Base-by-base conservation (phyloP, 371 early-diverging fungal species). In the Blyttiomyces sp. region DNA sequence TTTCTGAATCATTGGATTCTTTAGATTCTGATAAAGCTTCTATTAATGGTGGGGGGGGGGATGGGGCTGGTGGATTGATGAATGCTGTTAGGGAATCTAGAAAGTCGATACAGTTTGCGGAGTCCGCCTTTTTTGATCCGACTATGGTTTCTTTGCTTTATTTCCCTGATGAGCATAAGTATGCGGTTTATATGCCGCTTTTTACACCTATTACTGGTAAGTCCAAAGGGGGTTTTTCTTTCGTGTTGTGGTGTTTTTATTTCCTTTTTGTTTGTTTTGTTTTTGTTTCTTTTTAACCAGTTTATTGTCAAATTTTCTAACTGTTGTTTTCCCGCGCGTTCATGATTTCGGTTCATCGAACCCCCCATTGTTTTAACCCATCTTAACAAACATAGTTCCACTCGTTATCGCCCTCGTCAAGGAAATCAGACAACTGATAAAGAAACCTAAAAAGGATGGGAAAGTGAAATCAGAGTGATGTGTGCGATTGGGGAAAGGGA, bases 121-220 rank as follows among this genome's bases (percentile, higher is more conserved):
- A 94, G 71, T 72, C 80, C 11, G 96, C 96, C 3, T 97, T 97
- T 66, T 96, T 95, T 81, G 92, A 97, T 60, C 94, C 93, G 0
- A 92, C 91, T 9, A 95, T 97, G 96, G 93, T 95, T 1, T 85
- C 94, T 2, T 81, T 94, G 87, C 81, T 95, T 3, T 97, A 97
- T 67, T 97, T 97, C 74, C 98, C 98, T 1, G 88, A 90, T 60
- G 96, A 97, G 68, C 98, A 97, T 76, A 93, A 91, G 68, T 89
- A 88, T 53, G 98, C 96, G 13, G 91, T 97, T 33, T 97, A 95
- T 70, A 87, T 93, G 90, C 98, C 98, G n/a, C 75, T 94, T 54
- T 95, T 96, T 72, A 85, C 95, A 3, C 98, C 98, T 2, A 85
- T 91, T 19, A 81, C 88, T 1, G 89, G 95, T 50, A 65, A 75